Base-by-base conservation (phyloP, 208 protist species). In the Kentomonas sorsogonicus region DNA sequence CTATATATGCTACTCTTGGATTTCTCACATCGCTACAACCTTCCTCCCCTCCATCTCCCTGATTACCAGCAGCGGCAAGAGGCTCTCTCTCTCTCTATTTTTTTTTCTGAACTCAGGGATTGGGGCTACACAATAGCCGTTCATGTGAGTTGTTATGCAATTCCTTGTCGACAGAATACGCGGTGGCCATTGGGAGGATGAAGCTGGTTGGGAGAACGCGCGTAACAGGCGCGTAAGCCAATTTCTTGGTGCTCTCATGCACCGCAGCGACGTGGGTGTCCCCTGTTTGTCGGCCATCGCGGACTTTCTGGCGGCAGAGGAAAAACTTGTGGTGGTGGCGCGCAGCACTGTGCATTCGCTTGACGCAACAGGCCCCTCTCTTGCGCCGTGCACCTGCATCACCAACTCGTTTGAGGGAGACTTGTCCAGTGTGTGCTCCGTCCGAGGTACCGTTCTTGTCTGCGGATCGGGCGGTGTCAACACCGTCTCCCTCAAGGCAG, bases 301-400 rank as follows among this genome's bases (percentile, higher is more conserved):
- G 23, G 64, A 67, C 3, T 89, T 81, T 64, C 83, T 89, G 73
- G 76, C 68, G 55, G 83, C 74, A 0, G 70, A 64, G 33, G 80
- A 87, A 36, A 46, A 69, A 9, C 64, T 92, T 4, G 68, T 83
- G 41, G 78, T 79, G 0, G 75, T 78, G 30, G 87, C 85, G 5
- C 69, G 78, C 34, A 73, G 85, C 52, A 77, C 75, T 20, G 64
- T 92, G 41, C 75, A 89, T 57, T 72, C 61, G 11, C 69, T 91
- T 41, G n/a, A n/a, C n/a, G n/a, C n/a, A n/a, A n/a, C n/a, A 38
- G 80, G 81, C 20, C 64, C 61, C 45, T 58, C 67, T 3, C 45
- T 87, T 40, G 61, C 67, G 62, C 52, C 64, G 1, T 56, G 59
- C 23, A 58, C 34, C 20, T 69, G 63, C 1, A 45, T 71, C 6